Conservation (phyloP, 2,329 filamentous ascomycete genomes). For the Emydomyces testavorans region DNA sequence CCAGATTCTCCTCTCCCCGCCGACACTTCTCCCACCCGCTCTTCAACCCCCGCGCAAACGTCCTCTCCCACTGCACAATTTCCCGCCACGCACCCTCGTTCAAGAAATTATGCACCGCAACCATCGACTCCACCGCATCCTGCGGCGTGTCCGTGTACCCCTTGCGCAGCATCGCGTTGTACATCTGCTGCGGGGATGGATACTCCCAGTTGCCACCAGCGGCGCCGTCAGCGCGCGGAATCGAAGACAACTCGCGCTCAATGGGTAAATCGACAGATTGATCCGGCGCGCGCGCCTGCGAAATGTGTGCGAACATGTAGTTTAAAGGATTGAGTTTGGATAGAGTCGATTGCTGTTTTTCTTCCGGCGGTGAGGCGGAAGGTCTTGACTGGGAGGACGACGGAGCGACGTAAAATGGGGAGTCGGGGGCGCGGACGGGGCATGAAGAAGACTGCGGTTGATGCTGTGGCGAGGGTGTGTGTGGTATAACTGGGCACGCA, state of each 20-base stretch:
- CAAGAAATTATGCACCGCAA: constrained; percentile 92
- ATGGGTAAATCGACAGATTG: constrained; percentile 67
- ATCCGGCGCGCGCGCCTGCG: constrained; percentile 62
- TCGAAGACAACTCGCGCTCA: constrained; percentile 72
- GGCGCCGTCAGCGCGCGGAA: constrained; percentile 66
- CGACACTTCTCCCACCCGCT: constrained; percentile 63
- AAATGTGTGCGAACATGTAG: constrained; percentile 85
- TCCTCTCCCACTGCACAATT: constrained; percentile 84
- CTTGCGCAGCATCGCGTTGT: constrained; percentile 92
- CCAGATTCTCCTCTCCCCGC: constrained; percentile 57
- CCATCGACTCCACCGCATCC: constrained; percentile 92
- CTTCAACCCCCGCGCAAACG: constrained; percentile 63
- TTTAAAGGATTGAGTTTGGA: constrained; percentile 71
- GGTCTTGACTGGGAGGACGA: constrained; percentile 22
- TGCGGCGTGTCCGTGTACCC: constrained; percentile 90
- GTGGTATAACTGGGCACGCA: constrained; percentile 57
- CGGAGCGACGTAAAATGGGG: constrained; percentile 35
- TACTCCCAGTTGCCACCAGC: constrained; percentile 86
- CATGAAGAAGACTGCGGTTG: constrained; percentile 30
- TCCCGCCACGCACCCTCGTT: constrained; percentile 97
- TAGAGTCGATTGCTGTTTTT: constrained; percentile 40
- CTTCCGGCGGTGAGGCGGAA: constrained; percentile 21
- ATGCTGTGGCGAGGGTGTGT: constrained; percentile 24
- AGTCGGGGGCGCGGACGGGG: constrained; percentile 40
- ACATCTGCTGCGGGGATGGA: constrained; percentile 97